These are phyloP conservation scores for Terana coerulea DNA, from an alignment of 768 basidiomycete genomes.

Conservation along the genomic window DNA sequence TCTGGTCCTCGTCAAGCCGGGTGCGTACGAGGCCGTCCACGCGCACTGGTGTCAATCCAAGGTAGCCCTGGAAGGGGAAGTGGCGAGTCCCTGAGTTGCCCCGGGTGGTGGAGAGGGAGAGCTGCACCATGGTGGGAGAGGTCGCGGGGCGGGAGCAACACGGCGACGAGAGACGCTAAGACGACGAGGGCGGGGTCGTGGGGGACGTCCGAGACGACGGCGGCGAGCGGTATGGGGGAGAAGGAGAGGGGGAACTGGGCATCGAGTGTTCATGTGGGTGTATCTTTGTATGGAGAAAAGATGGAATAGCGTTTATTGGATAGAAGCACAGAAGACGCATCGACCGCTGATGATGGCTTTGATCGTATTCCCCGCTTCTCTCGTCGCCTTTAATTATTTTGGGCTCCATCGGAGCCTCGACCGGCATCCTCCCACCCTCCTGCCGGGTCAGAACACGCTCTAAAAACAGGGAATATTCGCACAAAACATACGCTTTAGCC, in stretches of 20 bases:
- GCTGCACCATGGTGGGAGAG: slow-evolving; percentile 55
- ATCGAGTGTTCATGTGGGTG: slow-evolving; percentile 36
- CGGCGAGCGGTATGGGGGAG: slow-evolving; percentile 28
- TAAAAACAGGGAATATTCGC: no score
- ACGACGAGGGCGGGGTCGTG: slow-evolving; percentile 28
- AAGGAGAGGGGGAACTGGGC: slow-evolving; percentile 59
- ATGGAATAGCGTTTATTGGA: slow-evolving; percentile 8
- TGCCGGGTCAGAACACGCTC: no score
- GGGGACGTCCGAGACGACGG: slow-evolving; percentile 18
- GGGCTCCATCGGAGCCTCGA: not conserved
- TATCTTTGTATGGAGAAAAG: slow-evolving; percentile 10
- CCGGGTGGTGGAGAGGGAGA: slow-evolving; percentile 63
- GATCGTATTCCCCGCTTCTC: slow-evolving; percentile 4
- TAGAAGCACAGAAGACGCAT: slow-evolving; percentile 4
- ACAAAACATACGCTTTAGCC: no score
- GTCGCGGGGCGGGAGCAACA: slow-evolving; percentile 10
- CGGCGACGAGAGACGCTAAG: slow-evolving; percentile 47
- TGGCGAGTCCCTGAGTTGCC: slow-evolving; percentile 67
- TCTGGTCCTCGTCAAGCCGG: slow-evolving; percentile 64
- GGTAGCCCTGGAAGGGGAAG: slow-evolving; percentile 75
- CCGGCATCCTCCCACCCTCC: not conserved
- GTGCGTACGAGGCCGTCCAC: slow-evolving; percentile 80
- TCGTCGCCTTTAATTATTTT: not conserved
- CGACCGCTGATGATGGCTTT: slow-evolving; percentile 2
- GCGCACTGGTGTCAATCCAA: slow-evolving; percentile 76